Evolutionary conservation across 202 grass and related monocot genomes (phyloP), one percentile per base, ranked within the genome.

Genomic region (Sporobolus alterniflorus): DNA sequence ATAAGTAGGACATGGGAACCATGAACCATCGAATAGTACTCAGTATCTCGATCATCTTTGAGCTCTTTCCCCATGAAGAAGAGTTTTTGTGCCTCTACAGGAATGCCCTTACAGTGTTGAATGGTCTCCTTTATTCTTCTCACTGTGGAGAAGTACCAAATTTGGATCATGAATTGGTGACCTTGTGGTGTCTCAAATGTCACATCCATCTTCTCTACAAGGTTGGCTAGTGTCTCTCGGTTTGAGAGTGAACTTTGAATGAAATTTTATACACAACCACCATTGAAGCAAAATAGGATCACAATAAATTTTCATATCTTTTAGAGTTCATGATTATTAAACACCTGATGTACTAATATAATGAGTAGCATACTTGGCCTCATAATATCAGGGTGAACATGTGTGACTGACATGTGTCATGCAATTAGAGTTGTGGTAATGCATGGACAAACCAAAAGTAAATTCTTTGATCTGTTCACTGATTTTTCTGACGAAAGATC

Each of bases 81-180:
- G 21, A 68, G 65, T 5, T 43, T 39, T 24, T 68, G 65, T 15
- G 64, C 10, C 65, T 68, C 65, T 39, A 68, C 22, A n/a, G 65
- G 65, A 21, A 68, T 68, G 36, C 36, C 65, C 39, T 68, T 11
- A 29, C 73, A 54, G 31, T 57, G 43, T 3, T 52, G 59, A 48
- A 91, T 48, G 18, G 24, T 50, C 50, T 91, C 76, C 71, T 88
- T 91, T 20, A 91, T 87, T 81, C 74, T 57, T 18, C 47, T 34
- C 43, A 87, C 75, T 6, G 75, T 87, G 46, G 81, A 82, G 25
- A 87, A 81, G 24, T 57, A 90, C 51, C 89, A 76, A 11, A 90
- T 71, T 80, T 90, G 84, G 9, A 90, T 50, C 11, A 3, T 42
- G 69, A 90, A 90, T 21, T 39, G 49, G 7, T 64, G 70, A 1